Base-by-base conservation (phyloP, 1,139 yeast species). In the Geotrichum australiense region DNA sequence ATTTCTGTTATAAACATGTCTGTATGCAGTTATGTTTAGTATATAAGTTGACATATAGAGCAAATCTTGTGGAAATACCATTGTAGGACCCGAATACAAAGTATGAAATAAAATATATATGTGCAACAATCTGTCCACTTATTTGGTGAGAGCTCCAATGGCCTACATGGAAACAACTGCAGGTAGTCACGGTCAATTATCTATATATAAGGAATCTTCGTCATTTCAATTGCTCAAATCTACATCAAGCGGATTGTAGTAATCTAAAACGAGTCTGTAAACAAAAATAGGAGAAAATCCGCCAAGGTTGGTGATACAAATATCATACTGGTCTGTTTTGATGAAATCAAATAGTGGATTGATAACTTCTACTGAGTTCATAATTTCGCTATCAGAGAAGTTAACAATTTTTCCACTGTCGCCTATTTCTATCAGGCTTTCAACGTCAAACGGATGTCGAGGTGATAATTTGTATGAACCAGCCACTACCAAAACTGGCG, bases 201-300 rank as follows among this genome's bases (percentile, higher is more conserved):
- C 11, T 16, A 32, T 32, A 20, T 12, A 12, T 11, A 6, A 18
- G 19, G 23, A 12, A n/a, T 18, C 20, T 12, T 14, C 4, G 12
- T 32, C 8, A 19, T 19, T 16, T 22, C 20, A 26, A 10, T 23
- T 15, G 25, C 41, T 25, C 23, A 53, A 39, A 28, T 42, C 73
- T 47, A 76, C 84, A 63, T 89, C 96, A 55, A 83, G 89, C 39
- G 80, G 77, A 61, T 81, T 81, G 65, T 93, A 93, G 63, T 89
- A 87, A 64, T 93, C 99, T 68, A 89, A 75, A 32, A 91, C 95
- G 47, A 91, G 82, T 65, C 98, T 80, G 65, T 93, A 93, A 42
- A 91, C 82, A 65, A 91, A 93, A 52, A 94, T 86, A 38, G 98
- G 98, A 20, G 97, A 85, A 61, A 84, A 89, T 22, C 97, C 97